A percentile compares a stretch with the other conserved stretches of the same genome.
Conservation (phyloP, 2,329 filamentous ascomycete genomes). For the Ceratocystis papillata region DNA sequence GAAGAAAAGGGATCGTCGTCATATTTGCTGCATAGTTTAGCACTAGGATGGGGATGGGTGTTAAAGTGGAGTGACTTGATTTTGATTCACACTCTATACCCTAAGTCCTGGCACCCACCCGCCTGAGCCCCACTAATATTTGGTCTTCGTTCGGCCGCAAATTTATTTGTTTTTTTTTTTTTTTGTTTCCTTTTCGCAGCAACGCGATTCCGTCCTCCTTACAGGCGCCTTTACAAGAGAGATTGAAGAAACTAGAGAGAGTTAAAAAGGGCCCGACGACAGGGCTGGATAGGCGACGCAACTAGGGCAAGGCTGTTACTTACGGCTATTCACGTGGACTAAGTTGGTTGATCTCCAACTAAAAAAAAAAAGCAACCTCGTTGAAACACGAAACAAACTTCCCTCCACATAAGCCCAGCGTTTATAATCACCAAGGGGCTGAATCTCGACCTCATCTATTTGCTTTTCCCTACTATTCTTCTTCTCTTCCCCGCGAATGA, state of each 20-base stretch:
- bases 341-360: background rate
- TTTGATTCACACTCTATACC: background rate
- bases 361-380: background rate
- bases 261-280: too few relatives aligned
- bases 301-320: background rate
- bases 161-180: conserved; percentile 8
- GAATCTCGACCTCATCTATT: background rate
- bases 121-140: background rate
- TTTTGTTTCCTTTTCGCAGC: conserved; percentile 8
- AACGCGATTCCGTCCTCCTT: conserved; percentile 12
- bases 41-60: background rate
- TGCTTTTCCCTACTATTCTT: background rate
- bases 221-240: too few relatives aligned
- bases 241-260: background rate
- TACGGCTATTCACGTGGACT: background rate
- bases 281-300: too few relatives aligned
- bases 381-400: background rate
- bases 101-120: background rate
- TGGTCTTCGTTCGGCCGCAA: conserved; percentile 8
- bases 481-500: conserved; percentile 14
- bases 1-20: background rate
- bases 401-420: background rate
- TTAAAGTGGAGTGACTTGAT: background rate
- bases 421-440: background rate
- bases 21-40: background rate